Evolutionary conservation across 2,329 filamentous ascomycete species (phyloP).

Genomic region (Penicillium sp.): DNA sequence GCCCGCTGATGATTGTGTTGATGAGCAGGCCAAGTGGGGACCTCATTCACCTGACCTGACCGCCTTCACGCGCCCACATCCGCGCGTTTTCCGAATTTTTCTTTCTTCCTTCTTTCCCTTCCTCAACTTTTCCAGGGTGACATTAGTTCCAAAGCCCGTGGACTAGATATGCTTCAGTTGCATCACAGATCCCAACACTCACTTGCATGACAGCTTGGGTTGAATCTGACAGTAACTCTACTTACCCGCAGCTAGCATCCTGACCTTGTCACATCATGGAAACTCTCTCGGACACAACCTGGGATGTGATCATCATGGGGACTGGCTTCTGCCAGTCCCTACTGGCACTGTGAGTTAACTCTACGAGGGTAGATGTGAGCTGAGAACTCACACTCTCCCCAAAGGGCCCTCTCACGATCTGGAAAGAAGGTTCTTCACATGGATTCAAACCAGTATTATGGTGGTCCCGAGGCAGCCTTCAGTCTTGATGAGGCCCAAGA

Average conservation of each 20-base stretch:
- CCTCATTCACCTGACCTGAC: background rate
- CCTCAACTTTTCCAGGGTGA: background rate
- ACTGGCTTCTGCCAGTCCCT: slow-evolving; percentile 78
- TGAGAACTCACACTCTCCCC: slow-evolving; percentile 55
- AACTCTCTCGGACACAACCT: slow-evolving; percentile 69
- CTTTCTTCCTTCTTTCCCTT: background rate
- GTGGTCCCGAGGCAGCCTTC: slow-evolving; percentile 80
- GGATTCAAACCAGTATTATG: slow-evolving; percentile 86
- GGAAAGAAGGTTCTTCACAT: slow-evolving; percentile 89
- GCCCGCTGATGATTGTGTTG: too few species aligned
- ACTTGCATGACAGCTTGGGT: slow-evolving; percentile 26
- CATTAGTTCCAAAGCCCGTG: background rate
- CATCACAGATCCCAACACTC: slow-evolving; percentile 5
- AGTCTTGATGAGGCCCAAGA: slow-evolving; percentile 77
- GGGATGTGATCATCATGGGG: slow-evolving; percentile 78
- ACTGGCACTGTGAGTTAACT: slow-evolving; percentile 66
- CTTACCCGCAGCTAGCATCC: slow-evolving; percentile 22
- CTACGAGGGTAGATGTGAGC: slow-evolving; percentile 10
- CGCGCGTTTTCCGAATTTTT: slow-evolving; percentile 10
- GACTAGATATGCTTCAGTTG: slow-evolving; percentile 5
- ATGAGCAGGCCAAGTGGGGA: slow-evolving; percentile 1
- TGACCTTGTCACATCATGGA: slow-evolving; percentile 58
- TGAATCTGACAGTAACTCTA: slow-evolving; percentile 17
- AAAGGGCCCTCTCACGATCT: slow-evolving; percentile 86
- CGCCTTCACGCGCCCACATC: slow-evolving; percentile 8